phyloP scores from a whole-genome alignment of 495 filamentous ascomycete species.

The Cetradonia linearis region DNA sequence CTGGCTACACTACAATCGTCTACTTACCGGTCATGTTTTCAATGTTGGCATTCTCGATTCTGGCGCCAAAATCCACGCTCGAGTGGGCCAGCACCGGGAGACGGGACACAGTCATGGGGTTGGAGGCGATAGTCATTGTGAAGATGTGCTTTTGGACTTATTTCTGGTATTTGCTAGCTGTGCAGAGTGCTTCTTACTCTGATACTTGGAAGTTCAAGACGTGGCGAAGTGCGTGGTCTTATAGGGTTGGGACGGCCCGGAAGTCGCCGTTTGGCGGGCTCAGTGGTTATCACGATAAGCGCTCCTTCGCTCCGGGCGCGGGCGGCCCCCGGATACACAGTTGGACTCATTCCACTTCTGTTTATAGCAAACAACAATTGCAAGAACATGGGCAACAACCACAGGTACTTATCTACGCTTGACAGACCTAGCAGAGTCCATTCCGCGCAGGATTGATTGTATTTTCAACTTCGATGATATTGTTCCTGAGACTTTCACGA shows the following conservation, averaged over 20 bases:
- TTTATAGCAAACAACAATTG: too few species aligned
- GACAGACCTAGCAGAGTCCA: too few species aligned
- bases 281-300: background rate
- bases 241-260: background rate
- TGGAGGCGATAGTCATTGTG: background rate
- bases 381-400: too few species aligned
- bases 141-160: background rate
- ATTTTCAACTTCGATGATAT: too few species aligned
- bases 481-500: background rate
- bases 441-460: too few species aligned
- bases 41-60: conserved; percentile 44
- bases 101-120: background rate
- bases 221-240: background rate
- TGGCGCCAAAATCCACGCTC: conserved; percentile 48
- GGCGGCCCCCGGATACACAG: background rate
- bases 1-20: background rate
- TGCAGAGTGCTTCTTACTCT: background rate
- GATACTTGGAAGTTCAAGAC: background rate
- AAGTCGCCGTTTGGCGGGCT: background rate
- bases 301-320: background rate
- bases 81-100: background rate
- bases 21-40: conserved; percentile 46
- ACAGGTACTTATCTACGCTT: too few species aligned
- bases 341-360: background rate
- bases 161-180: background rate